Base-by-base conservation (phyloP, 2,329 filamentous ascomycete genomes). In the Phialophora verrucosa region DNA sequence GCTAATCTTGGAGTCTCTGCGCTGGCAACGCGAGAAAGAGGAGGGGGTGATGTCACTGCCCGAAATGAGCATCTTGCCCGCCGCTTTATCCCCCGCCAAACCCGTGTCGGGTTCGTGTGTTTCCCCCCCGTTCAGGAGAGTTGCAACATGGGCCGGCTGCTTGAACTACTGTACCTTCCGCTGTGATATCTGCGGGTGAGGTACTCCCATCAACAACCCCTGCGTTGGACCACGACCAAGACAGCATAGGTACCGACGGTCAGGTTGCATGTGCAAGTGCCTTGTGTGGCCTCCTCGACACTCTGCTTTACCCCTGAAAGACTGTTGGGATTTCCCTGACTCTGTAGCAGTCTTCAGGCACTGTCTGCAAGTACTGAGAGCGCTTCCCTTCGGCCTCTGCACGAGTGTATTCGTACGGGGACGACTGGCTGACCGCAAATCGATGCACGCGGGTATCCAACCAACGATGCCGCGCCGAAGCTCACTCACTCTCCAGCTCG, bases 191-290 rank as follows among this genome's bases (percentile, higher is more conserved):
- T 62, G 60, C 60, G 60, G 50, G 27, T 44, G 27, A 47, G 60
- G 51, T 62, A 62, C 60, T 56, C 38, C 58, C 25, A 31, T 55
- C 50, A 49, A 54, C 64, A 56, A 20, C 53, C 51, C 35, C 25
- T 69, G 66, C 67, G 62, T 62, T 64, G 58, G 58, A 35, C 47
- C 47, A 53, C 23, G 12, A 32, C 31, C 47, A 23, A 35, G 32
- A 29, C n/a, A 53, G 27, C 42, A 42, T 50, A 8, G 47, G 11
- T n/a, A 5, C 49, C 14, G 23, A 17, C 25, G 4, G 23, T 7
- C 49, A 29, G 20, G 49, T 51, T 27, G 49, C 49, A 51, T 27
- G 23, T 51, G 49, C 49, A 20, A n/a, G 44, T 49, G 44, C 10
- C 6, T 7, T 49, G 44, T 11, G 44, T 49, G 44, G 17, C 44